Evolutionary conservation across 164 flowering plant species (phyloP).

Genomic region (Paratinospora sagittata): DNA sequence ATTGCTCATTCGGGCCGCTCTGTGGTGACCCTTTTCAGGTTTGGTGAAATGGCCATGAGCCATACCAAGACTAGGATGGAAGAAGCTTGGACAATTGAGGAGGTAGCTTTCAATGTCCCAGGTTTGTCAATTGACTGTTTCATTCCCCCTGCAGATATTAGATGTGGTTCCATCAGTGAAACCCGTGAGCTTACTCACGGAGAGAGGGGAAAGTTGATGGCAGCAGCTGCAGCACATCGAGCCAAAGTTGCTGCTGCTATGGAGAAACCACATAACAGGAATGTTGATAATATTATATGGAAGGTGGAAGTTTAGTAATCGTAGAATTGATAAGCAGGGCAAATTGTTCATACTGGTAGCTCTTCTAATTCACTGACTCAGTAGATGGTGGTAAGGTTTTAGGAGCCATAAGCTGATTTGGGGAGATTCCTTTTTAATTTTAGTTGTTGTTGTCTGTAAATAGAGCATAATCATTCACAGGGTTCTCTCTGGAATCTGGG

Average conservation of each 20-base stretch:
- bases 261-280: conserved; percentile 39
- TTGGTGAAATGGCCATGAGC: conserved; percentile 71
- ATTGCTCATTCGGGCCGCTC: conserved; percentile 63
- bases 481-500: conserved; percentile 25
- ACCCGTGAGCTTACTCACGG: conserved; percentile 61
- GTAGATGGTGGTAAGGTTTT: conserved; percentile 20
- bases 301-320: conserved; percentile 50
- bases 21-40: conserved; percentile 53
- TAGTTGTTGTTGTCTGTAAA: conserved; percentile 41
- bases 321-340: conserved; percentile 20
- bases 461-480: conserved; percentile 57
- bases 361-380: conserved; percentile 37
- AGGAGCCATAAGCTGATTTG: conserved; percentile 22
- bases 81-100: conserved; percentile 66
- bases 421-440: conserved; percentile 11
- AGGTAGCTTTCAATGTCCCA: conserved; percentile 60
- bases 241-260: conserved; percentile 68
- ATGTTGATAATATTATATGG: conserved; percentile 45
- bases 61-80: conserved; percentile 68
- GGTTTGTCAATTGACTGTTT: conserved; percentile 61
- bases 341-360: conserved; percentile 58
- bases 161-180: conserved; percentile 57
- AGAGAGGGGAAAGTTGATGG: conserved; percentile 46
- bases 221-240: too few species aligned
- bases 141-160: conserved; percentile 68